Base-by-base conservation (phyloP, 1,284 basidiomycete species). In the Ceratobasidium sp. region DNA sequence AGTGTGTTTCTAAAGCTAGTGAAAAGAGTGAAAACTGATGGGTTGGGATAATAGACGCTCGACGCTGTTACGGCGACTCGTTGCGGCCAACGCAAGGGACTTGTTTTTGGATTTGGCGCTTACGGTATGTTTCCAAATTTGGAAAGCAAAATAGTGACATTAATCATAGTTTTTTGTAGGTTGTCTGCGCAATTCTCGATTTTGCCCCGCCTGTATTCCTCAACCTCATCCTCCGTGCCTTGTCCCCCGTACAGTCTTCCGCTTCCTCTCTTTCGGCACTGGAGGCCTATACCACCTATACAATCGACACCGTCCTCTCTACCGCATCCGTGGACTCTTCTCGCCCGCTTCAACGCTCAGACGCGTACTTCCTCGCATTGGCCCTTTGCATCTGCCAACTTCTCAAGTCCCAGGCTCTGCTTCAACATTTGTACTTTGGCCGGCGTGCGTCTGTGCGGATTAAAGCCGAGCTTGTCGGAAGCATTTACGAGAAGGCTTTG, bases 51-150 rank as follows among this genome's bases (percentile, higher is more conserved):
- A 40, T 54, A 73, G 67, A n/a, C 65, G 67, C 6, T 65, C 61
- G n/a, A 65, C 78, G 61, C 68, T 79, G 17, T 46, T 79, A 17
- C 20, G 33, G 13, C 66, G 78, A n/a, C 20, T 79, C 23, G 26
- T 77, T 7, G 50, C 20, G 15, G 78, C 78, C n/a, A 79, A 79
- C 75, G 74, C 61, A 10, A 42, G 74, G 40, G 78, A 79, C 28
- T 61, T 79, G 54, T 70, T 71, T 23, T 15, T 77, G 26, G 67
- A 62, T 66, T 44, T 70, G 38, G 33, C 52, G 20, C 50, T 77
- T 9, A 71, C 68, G 44, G 78, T 73, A 23, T 23, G 62, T 42
- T 54, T 61, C 90, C 79, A 20, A 61, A 54, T 33, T 9, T 28
- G 23, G 28, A 15, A 46, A 12, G 13, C n/a, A 46, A 7, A 42